Evolutionary conservation across 257 asterid genomes (phyloP).

Genomic region (Solanum medicagineum): DNA sequence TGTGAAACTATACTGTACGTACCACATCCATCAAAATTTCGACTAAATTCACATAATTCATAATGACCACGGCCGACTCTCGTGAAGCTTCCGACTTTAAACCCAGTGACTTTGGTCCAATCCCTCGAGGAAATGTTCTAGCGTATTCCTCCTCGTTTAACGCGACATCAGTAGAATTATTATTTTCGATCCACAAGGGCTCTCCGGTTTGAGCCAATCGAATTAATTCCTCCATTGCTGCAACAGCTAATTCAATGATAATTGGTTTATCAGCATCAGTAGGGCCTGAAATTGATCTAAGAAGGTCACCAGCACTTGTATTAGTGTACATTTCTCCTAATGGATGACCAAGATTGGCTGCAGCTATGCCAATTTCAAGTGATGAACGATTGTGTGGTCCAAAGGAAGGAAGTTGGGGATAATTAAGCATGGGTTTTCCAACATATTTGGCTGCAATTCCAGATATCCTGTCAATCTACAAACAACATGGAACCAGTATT

Average conservation of each 20-base stretch:
- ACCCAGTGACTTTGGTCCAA: slow-evolving; percentile 37
- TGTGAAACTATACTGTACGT: too few relatives aligned
- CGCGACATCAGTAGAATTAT: background rate
- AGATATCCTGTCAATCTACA: slow-evolving; percentile 62
- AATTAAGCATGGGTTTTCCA: slow-evolving; percentile 49
- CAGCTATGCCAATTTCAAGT: slow-evolving; percentile 28
- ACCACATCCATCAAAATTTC: slow-evolving; percentile 57
- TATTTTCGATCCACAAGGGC: slow-evolving; percentile 48
- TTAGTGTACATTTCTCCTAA: slow-evolving; percentile 30
- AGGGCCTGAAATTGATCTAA: slow-evolving; percentile 50
- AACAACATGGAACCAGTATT: background rate
- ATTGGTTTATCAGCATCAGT: slow-evolving; percentile 54
- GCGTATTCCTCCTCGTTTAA: slow-evolving; percentile 34
- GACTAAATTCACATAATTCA: slow-evolving; percentile 36
- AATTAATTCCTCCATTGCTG: slow-evolving; percentile 76
- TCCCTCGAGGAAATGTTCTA: slow-evolving; percentile 28
- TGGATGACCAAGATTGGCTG: slow-evolving; percentile 33
- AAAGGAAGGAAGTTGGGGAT: slow-evolving; percentile 35
- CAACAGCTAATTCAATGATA: slow-evolving; percentile 64
- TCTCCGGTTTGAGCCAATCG: slow-evolving; percentile 64
- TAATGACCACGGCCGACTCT: slow-evolving; percentile 35
- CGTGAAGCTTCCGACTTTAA: slow-evolving; percentile 36
- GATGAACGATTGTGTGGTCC: slow-evolving; percentile 31
- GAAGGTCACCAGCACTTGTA: slow-evolving; percentile 33
- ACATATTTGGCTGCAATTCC: slow-evolving; percentile 66